phyloP scores from a whole-genome alignment of 768 basidiomycete species.

The Lenzites betulinus region DNA sequence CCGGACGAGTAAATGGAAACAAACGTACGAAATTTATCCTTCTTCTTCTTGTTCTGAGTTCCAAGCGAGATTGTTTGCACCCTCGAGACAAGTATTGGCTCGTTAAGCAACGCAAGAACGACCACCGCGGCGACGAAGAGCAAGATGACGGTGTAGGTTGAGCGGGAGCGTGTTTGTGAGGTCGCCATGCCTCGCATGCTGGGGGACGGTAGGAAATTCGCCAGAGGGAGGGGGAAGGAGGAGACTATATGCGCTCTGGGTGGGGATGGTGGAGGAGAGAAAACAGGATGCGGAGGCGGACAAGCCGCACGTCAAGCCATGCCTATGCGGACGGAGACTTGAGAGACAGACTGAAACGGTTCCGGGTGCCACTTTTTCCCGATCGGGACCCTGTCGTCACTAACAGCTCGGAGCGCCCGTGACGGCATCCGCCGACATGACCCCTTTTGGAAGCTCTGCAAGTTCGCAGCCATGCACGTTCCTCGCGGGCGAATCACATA shows the following conservation, averaged over 20 bases:
- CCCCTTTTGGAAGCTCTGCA: conserved; percentile 11
- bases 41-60: conserved; percentile 19
- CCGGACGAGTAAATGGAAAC: neutral
- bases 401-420: neutral
- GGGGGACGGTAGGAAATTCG: neutral
- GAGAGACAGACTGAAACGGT: neutral
- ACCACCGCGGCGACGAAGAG: conserved; percentile 49
- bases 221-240: neutral
- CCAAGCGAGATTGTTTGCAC: conserved; percentile 15
- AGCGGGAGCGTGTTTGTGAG: conserved; percentile 18
- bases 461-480: conserved; percentile 14
- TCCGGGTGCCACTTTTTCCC: conserved; percentile 4
- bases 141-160: conserved; percentile 36
- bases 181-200: conserved; percentile 14
- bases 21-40: conserved; percentile 15
- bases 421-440: conserved; percentile 7
- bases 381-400: conserved; percentile 12
- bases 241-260: conserved; percentile 11
- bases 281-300: neutral
- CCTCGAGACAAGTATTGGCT: conserved; percentile 24
- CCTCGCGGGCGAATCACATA: conserved; percentile 11
- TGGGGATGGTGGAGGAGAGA: neutral
- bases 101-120: conserved; percentile 33
- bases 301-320: neutral
- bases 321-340: neutral